Base-by-base conservation (phyloP, 1,284 basidiomycete genomes). In the Puccinia hordei region DNA sequence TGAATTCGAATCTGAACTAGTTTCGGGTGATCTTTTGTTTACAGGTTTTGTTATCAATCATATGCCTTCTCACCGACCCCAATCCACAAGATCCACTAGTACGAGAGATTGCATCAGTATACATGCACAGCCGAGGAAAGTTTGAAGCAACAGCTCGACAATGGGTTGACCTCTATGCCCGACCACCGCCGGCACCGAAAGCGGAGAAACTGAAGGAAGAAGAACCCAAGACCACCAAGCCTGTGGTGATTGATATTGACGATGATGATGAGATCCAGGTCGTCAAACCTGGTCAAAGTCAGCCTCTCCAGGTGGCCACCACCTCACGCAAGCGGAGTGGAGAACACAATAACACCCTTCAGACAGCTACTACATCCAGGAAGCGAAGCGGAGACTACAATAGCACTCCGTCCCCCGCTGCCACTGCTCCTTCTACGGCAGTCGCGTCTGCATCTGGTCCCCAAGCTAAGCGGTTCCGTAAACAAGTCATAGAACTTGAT, bases 1-100 rank as follows among this genome's bases (percentile, higher is more conserved):
- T 41, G 3, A 17, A 46, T 68, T n/a, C 17, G 46, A 38, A 46
- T 66, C 35, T 24, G 63, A 12, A 27, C 33, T 22, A 17, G 33
- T 63, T 49, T 49, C 3, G 46, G 59, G 33, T 2, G 8, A 27
- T 3, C 22, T 10, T 13, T 61, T 57, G 19, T 24, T 38, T 74
- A 9, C 27, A 74, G 72, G 72, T 74, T n/a, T 61, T 74, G 55
- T 51, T 74, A 57, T 74, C 72, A 13, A 74, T 74, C 38, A 46
- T 61, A 17, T 74, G 55, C 38, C 27, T 74, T 35, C 59, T 74
- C 38, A 74, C 72, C 55, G 72, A 74, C 38, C 72, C 72, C 9
- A 74, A 74, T 53, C 72, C 72, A 24, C 55, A 57, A 41, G 72
- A 74, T 22, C 72, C 72, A 17, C 55, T 74, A 2, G 72, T 61